These are phyloP conservation scores for Russula compacta DNA, from an alignment of 768 basidiomycete species.

Conservation along the genomic window DNA sequence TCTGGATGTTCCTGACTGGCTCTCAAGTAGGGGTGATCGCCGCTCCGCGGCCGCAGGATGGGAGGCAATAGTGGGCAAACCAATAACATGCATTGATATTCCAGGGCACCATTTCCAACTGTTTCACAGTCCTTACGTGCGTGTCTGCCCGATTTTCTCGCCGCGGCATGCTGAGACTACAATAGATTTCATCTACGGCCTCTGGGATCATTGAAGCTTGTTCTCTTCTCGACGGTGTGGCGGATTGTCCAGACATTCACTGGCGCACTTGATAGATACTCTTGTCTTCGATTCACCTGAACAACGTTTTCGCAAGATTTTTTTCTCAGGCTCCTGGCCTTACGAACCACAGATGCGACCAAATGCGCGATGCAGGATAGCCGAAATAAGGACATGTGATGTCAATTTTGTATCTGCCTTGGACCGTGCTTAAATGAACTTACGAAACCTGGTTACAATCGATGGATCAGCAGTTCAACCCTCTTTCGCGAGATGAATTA, in stretches of 20 bases:
- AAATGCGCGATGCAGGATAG: not conserved
- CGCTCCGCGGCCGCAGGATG: constrained; percentile 34
- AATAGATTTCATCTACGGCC: constrained; percentile 6
- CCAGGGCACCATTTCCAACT: constrained; percentile 60
- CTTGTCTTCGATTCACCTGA: not conserved
- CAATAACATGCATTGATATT: constrained; percentile 42
- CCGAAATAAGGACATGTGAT: not conserved
- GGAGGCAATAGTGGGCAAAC: constrained; percentile 33
- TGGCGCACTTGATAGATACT: not conserved
- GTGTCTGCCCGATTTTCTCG: constrained; percentile 17
- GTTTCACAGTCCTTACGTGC: constrained; percentile 44
- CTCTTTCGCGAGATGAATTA: not conserved
- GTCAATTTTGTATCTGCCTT: too few species aligned
- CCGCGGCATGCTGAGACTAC: not conserved
- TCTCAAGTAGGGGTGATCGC: constrained; percentile 37
- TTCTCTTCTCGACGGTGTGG: constrained; percentile 1
- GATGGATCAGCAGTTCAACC: not conserved
- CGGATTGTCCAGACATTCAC: not conserved
- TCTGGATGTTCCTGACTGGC: constrained; percentile 40
- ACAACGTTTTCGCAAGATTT: not conserved
- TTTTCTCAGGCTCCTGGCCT: not conserved
- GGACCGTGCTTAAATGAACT: not conserved
- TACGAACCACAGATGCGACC: not conserved
- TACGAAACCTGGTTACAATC: not conserved
- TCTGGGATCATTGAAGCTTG: constrained; percentile 11